Base-by-base conservation (phyloP, 2,329 filamentous ascomycete species). In the Myrmaecium sp. region DNA sequence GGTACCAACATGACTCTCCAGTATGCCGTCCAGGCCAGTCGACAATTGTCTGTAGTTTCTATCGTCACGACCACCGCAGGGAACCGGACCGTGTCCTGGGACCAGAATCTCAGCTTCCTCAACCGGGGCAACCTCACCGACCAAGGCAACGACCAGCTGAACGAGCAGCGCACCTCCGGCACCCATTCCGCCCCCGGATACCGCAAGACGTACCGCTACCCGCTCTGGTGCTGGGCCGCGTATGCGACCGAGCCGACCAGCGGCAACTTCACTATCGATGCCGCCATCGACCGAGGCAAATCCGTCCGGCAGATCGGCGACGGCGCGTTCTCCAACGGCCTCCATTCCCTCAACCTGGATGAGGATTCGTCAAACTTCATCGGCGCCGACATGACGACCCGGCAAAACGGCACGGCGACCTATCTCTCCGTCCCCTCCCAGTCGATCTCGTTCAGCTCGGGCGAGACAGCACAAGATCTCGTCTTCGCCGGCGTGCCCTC, bases 1-100 rank as follows among this genome's bases (percentile, higher is more conserved):
- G 67, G 67, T 3, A 54, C 55, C 4, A 75, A 75, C 37, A 57
- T 66, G 32, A 66, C 67, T 0, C 51, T 83, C 9, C 48, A 54
- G 4, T 77, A 78, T 42, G 57, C 54, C 2, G 60, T 76, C 1
- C 43, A 52, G 0, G 72, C 72, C 1, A 46, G 58, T 15, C 66
- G 77, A 7, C 49, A 42, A 2, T 41, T 82, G 6, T 58, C 52
- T 2, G 54, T 76, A 27, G 56, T 47, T 7, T 68, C 70, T 4
- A 54, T 43, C 0, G 47, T 76, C 10, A 49, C 50, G 9, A 66
- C 65, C 4, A 58, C 65, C 11, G 45, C 49, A 4, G 59, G 61
- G 4, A 43, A 47, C 14, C 37, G 43, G 5, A 34, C 43, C 0
- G 55, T 55, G 5, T 46, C 51, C 3, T 81, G 74, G 75, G 51